These are phyloP conservation scores for Sarocladium oryzae DNA, from an alignment of 2,329 filamentous ascomycete genomes.

Conservation along the genomic window DNA sequence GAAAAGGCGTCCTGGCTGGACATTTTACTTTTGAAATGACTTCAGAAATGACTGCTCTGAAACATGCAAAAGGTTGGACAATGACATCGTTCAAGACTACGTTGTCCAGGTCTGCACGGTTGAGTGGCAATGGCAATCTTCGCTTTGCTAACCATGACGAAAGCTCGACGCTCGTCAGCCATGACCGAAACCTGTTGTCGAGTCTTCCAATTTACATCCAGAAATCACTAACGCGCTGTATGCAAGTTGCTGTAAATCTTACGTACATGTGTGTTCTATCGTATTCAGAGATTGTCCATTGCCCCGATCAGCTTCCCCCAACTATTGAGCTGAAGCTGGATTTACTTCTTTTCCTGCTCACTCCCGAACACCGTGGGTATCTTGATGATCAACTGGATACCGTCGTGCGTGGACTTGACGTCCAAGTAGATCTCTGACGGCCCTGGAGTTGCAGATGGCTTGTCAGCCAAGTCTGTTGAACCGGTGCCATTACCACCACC, in stretches of 20 bases:
- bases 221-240: too few relatives aligned
- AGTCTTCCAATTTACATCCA: too few relatives aligned
- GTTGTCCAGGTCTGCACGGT: not conserved
- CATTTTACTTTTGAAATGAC: not conserved
- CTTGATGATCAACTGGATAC: slow-evolving; percentile 50
- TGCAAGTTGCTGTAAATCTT: too few relatives aligned
- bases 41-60: not conserved
- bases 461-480: slow-evolving; percentile 15
- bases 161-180: too few relatives aligned
- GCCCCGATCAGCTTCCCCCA: not conserved
- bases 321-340: too few relatives aligned
- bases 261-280: not conserved
- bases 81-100: slow-evolving; percentile 2
- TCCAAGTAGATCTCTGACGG: slow-evolving; percentile 51
- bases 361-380: slow-evolving; percentile 49
- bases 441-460: slow-evolving; percentile 30
- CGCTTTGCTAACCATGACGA: too few relatives aligned
- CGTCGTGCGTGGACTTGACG: slow-evolving; percentile 51
- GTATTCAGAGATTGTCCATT: not conserved
- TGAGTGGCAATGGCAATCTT: not conserved
- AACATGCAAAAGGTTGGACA: not conserved
- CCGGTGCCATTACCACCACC: too few relatives aligned
- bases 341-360: slow-evolving; percentile 10
- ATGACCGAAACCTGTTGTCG: too few relatives aligned
- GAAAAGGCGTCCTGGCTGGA: not conserved